These are phyloP conservation scores for Trapa incisa DNA, from an alignment of 345 rosid species.

Conservation along the genomic window DNA sequence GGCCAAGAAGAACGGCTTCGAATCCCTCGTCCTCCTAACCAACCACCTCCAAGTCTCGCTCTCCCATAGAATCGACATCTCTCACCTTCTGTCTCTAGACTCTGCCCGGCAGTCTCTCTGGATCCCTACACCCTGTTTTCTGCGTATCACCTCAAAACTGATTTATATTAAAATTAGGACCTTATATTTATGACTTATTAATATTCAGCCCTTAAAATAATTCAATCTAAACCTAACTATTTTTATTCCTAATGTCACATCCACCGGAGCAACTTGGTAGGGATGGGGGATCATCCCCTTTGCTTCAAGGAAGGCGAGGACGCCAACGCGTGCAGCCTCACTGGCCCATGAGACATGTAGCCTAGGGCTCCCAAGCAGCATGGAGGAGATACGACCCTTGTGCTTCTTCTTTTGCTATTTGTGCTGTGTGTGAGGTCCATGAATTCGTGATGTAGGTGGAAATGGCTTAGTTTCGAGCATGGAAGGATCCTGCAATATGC, in stretches of 20 bases:
- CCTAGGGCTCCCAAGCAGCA: constrained; percentile 47
- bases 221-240: too few relatives aligned
- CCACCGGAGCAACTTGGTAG: constrained; percentile 75
- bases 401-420: too few relatives aligned
- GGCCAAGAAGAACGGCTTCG: constrained; percentile 73
- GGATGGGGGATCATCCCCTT: constrained; percentile 75
- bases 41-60: constrained; percentile 12
- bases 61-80: constrained; percentile 13
- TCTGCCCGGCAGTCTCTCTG: background rate
- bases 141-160: too few relatives aligned
- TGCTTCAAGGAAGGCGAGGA: constrained; percentile 73
- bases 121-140: background rate
- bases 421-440: background rate
- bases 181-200: too few relatives aligned
- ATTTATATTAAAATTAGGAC: too few relatives aligned
- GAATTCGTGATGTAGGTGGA: constrained; percentile 23
- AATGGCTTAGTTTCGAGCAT: constrained; percentile 43
- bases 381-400: constrained; percentile 46
- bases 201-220: too few relatives aligned
- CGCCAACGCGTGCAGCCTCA: constrained; percentile 57
- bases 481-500: constrained; percentile 55
- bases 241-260: constrained; percentile 16
- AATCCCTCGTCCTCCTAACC: constrained; percentile 48
- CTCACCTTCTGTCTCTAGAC: background rate
- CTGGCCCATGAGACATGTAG: constrained; percentile 56